phyloP scores from a whole-genome alignment of 2,329 filamentous ascomycete species.

The Capronia americana region DNA sequence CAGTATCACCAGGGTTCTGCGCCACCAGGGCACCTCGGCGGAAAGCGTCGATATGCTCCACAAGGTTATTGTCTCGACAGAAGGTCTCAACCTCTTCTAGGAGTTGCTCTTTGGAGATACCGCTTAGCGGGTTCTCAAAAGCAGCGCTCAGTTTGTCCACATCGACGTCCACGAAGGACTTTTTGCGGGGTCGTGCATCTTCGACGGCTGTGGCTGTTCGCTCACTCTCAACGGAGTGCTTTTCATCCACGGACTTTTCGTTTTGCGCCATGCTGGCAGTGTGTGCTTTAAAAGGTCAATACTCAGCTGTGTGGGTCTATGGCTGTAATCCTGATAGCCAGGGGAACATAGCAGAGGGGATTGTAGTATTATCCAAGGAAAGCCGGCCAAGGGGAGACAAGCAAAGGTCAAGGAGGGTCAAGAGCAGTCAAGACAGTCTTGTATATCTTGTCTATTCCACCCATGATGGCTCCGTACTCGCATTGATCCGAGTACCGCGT shows the following conservation, averaged over 20 bases:
- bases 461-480: not conserved
- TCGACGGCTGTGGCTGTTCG: slow-evolving; percentile 28
- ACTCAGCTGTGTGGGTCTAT: not conserved
- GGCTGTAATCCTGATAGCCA: not conserved
- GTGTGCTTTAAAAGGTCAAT: not conserved
- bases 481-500: not conserved
- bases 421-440: slow-evolving; percentile 23
- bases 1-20: slow-evolving; percentile 57
- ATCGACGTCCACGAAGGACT: slow-evolving; percentile 28
- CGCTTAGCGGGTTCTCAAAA: slow-evolving; percentile 62
- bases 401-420: slow-evolving; percentile 15
- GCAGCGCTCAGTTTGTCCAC: slow-evolving; percentile 44
- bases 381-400: slow-evolving; percentile 5
- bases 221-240: slow-evolving; percentile 21
- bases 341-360: not conserved
- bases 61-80: slow-evolving; percentile 56
- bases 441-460: slow-evolving; percentile 19
- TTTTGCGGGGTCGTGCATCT: slow-evolving; percentile 24
- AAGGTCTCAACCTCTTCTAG: slow-evolving; percentile 63
- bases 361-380: not conserved
- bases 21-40: slow-evolving; percentile 60
- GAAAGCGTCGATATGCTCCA: slow-evolving; percentile 57
- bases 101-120: slow-evolving; percentile 59
- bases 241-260: slow-evolving; percentile 21
- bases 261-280: slow-evolving; percentile 21